Evolutionary conservation across 352 stramenopile genomes (phyloP).

Genomic region (Phytophthora hibernalis): DNA sequence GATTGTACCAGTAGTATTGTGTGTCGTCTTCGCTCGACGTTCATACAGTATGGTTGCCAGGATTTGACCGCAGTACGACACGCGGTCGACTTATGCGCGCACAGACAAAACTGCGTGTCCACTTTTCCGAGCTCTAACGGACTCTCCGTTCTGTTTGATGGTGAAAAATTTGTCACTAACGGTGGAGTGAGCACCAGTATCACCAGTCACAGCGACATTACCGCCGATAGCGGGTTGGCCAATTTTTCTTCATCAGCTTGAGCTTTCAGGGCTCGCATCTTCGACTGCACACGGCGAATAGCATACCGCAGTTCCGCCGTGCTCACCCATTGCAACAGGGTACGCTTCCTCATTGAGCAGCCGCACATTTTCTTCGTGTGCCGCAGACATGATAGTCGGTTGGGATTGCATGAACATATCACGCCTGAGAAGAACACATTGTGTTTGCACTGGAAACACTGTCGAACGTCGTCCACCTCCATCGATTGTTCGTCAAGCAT

Average conservation of each 20-base stretch:
- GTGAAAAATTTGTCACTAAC: slow-evolving; percentile 13
- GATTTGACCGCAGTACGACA: too few species aligned
- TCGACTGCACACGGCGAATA: slow-evolving; percentile 75
- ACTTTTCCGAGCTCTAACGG: slow-evolving; percentile 16
- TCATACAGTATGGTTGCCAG: too few species aligned
- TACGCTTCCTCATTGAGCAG: slow-evolving; percentile 60
- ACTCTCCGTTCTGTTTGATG: slow-evolving; percentile 15
- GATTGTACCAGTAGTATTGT: background rate
- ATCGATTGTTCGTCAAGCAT: slow-evolving; percentile 80
- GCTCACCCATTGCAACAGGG: slow-evolving; percentile 75
- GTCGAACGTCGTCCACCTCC: slow-evolving; percentile 71
- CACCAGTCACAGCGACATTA: background rate
- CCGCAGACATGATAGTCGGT: slow-evolving; percentile 65
- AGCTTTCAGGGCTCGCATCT: slow-evolving; percentile 53
- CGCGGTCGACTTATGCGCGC: too few species aligned
- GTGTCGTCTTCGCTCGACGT: too few species aligned
- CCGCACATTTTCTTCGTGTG: slow-evolving; percentile 73
- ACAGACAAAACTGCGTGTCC: background rate
- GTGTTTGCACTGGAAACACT: slow-evolving; percentile 77
- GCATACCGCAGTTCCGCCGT: slow-evolving; percentile 67
- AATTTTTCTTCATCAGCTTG: background rate
- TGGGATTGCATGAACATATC: slow-evolving; percentile 68
- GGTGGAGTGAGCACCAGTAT: background rate
- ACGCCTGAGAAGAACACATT: slow-evolving; percentile 87
- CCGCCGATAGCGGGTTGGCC: background rate